Conservation (phyloP, 2,329 filamentous ascomycete genomes). For the Pseudonectria buxi region DNA sequence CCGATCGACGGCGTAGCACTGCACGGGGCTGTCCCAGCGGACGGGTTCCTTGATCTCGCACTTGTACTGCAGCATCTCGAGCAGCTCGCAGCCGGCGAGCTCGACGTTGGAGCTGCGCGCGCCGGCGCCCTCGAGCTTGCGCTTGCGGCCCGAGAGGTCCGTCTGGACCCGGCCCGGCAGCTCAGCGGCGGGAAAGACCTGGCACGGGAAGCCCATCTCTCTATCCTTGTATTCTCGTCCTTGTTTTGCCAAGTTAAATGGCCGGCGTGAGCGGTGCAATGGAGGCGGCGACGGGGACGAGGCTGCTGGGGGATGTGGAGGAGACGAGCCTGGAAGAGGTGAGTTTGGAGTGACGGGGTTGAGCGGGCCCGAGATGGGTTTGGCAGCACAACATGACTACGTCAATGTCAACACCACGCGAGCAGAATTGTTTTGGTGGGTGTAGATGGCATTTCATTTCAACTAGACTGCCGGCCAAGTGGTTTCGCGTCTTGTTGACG, state of each 20-base stretch:
- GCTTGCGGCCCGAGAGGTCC: constrained; percentile 42
- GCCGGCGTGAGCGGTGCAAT: constrained; percentile 20
- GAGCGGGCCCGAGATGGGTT: constrained; percentile 10
- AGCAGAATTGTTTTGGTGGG: not conserved
- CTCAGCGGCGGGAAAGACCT: constrained; percentile 45
- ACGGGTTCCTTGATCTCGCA: constrained; percentile 48
- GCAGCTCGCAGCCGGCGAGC: constrained; percentile 47
- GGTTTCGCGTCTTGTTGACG: no score
- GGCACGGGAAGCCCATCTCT: constrained; percentile 52
- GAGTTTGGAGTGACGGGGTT: constrained; percentile 19
- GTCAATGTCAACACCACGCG: no score
- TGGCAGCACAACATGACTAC: constrained; percentile 16
- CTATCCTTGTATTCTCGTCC: no score
- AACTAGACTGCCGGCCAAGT: no score
- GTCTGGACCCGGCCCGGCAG: constrained; percentile 44
- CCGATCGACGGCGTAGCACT: constrained; percentile 51
- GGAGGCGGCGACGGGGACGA: constrained; percentile 39
- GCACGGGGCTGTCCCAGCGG: constrained; percentile 38
- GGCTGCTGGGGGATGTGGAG: constrained; percentile 49
- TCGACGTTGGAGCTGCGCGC: constrained; percentile 34
- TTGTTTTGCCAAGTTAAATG: no score
- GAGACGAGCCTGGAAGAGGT: constrained; percentile 56
- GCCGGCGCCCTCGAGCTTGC: constrained; percentile 39
- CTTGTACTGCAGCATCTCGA: constrained; percentile 54
- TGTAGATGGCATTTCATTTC: no score